A percentile compares a stretch with the other conserved stretches of the same genome.
Evolutionary conservation across 106 monocot genomes (phyloP).

Genomic region (Dendrobium chrysotoxum): DNA sequence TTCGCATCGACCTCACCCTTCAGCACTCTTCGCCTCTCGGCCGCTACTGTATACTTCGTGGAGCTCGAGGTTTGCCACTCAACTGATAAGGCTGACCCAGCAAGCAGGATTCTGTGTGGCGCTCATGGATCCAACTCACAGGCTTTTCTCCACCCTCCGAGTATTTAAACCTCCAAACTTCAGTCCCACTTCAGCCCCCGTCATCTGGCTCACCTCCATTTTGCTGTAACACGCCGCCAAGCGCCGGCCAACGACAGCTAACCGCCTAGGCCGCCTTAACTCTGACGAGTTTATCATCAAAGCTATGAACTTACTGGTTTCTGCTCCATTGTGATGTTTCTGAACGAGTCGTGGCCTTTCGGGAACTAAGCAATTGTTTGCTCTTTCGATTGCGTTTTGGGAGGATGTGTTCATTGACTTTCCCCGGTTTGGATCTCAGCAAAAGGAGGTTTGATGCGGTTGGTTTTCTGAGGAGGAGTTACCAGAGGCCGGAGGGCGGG

Average conservation of each 20-base stretch:
- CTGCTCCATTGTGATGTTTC: neutral
- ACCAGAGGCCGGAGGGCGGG: slow-evolving; percentile 11
- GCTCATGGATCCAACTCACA: slow-evolving; percentile 27
- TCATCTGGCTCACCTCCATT: neutral
- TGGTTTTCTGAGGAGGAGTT: slow-evolving; percentile 15
- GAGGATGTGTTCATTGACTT: slow-evolving; percentile 49
- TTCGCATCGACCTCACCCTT: no score
- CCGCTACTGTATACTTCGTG: neutral
- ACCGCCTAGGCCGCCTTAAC: no score
- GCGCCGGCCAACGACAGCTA: no score
- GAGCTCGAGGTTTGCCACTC: neutral
- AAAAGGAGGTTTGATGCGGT: slow-evolving; percentile 31
- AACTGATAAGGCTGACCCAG: slow-evolving; percentile 26
- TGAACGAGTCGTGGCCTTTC: neutral
- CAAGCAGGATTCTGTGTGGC: slow-evolving; percentile 9
- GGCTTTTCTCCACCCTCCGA: neutral
- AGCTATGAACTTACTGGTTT: neutral
- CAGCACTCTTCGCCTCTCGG: no score
- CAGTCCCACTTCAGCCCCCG: neutral
- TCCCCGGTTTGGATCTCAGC: slow-evolving; percentile 36
- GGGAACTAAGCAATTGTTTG: neutral
- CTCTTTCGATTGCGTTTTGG: neutral
- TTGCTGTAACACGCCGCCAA: neutral
- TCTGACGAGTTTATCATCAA: neutral
- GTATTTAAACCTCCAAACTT: neutral